Base-by-base conservation (phyloP, 73 alveolate species). In the Blepharisma stoltei region DNA sequence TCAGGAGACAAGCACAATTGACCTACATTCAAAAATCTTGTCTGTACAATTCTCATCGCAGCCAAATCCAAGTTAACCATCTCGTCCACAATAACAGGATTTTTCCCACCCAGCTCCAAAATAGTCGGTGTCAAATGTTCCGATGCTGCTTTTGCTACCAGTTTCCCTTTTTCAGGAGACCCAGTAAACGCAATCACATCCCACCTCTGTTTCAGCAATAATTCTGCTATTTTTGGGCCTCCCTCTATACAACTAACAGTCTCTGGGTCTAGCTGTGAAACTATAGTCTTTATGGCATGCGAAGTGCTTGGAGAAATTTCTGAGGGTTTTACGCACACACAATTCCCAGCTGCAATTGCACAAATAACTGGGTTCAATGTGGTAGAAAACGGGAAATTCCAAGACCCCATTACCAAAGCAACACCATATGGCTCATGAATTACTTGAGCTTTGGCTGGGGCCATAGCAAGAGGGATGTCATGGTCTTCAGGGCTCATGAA, bases 271-370 rank as follows among this genome's bases (percentile, higher is more conserved):
- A 94, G 89, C 69, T 89, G 88, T 52, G 67, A 65, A 70, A 88
- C 73, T 53, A 94, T 78, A 46, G 88, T 79, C 52, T 81, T 70
- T 48, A 94, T 83, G 6, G 76, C 95, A 55, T 86, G 76, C 48
- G 97, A 93, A 43, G 95, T 79, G 54, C 91, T 89, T 7, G 96
- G 96, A 0, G 95, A 84, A 32, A 93, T 54, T 20, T 94, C 95
- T 9, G 97, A 92, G 11, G 97, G 97, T 70, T 94, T 94, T 7
- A 92, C 87, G 54, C 89, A 50, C n/a, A 80, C 95, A 54, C 84
- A 81, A 85, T 94, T 94, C 37, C 98, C 98, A 21, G 98, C 96
- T n/a, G 98, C 95, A 27, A 94, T 89, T 41, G 97, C 97, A 45
- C 82, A 88, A 9, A 90, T 92, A 48, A 94, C 54, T 7, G 98